Base-by-base conservation (phyloP, 2,329 filamentous ascomycete species). In the Sporothrix euskadiensis region DNA sequence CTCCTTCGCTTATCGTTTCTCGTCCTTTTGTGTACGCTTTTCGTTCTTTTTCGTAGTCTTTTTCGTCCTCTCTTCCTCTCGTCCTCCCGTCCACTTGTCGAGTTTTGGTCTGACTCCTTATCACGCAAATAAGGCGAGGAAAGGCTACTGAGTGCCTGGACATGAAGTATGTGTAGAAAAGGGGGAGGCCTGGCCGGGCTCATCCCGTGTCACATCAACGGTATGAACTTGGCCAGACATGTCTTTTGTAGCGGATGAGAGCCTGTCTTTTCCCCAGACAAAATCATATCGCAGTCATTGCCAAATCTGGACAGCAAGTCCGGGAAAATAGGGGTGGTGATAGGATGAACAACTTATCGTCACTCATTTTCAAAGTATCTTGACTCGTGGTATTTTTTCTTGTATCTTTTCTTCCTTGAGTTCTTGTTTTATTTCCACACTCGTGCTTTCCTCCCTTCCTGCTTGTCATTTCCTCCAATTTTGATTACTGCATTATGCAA, bases 231-330 rank as follows among this genome's bases (percentile, higher is more conserved):
- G 57, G 4, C 32, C 32, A 63, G 16, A 22, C 35, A 26, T 44
- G 59, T 44, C n/a, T 63, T 8, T 65, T 16, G 61, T 41, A 12
- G 35, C 14, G 22, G 8, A 66, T 16, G 57, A 39, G 30, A 65
- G 39, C 39, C 22, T 39, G 52, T 56, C n/a, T 39, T 8, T 61
- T 19, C n/a, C 19, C 6, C 39, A 14, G 12, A 39, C 56, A 63
- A 8, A 63, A 47, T 47, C 39, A 9, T 14, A 52, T 72, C 73
- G 73, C 73, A 73, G 32, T 74, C 59, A 61, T 74, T 74, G 44
- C 73, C 73, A 26, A 14, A 71, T 61, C 26, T 7, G 66, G 71
- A 56, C 35, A 19, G 14, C 8, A 14, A 35, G 30, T 8, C 39
- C 3, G 56, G 41, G 57, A 30, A 22, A 22, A 56, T 47, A 66